Evolutionary conservation across 441 rosid species (phyloP).

Genomic region (Capsella rubella): DNA sequence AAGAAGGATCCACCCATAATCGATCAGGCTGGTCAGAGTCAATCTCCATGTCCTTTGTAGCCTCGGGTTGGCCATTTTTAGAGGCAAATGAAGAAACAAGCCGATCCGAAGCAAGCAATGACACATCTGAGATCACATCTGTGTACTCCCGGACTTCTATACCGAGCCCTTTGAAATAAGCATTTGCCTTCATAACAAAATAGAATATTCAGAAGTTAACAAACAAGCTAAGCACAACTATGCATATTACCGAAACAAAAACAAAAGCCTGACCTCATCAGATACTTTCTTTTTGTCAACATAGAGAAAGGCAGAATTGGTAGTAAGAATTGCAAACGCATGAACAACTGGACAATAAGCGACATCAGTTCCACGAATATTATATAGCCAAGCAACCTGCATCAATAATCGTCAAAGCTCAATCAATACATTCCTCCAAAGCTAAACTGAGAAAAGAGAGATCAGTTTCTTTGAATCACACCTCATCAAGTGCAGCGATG

Average conservation of each 20-base stretch:
- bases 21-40: constrained; percentile 50
- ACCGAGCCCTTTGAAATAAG: constrained; percentile 60
- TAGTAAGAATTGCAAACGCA: constrained; percentile 87
- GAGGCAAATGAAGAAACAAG: constrained; percentile 52
- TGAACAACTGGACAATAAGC: constrained; percentile 94
- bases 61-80: constrained; percentile 14
- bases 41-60: constrained; percentile 33
- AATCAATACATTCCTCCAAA: constrained; percentile 5
- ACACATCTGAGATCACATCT: constrained; percentile 73
- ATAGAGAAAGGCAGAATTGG: constrained; percentile 72
- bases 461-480: constrained; percentile 14
- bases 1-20: constrained; percentile 83
- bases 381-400: constrained; percentile 99
- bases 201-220: not conserved
- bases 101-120: constrained; percentile 65
- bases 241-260: not conserved
- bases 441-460: not conserved
- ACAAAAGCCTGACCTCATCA: constrained; percentile 58
- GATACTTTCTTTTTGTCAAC: constrained; percentile 85
- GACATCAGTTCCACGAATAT: constrained; percentile 94
- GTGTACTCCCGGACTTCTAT: constrained; percentile 76
- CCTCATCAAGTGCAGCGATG: constrained; percentile 93
- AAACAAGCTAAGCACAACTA: not conserved
- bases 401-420: constrained; percentile 16
- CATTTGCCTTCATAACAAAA: constrained; percentile 54